A percentile compares a stretch with the other conserved stretches of the same genome.
Evolutionary conservation across 78 protist species (phyloP).

Genomic region (Dictyostelium citrinum): DNA sequence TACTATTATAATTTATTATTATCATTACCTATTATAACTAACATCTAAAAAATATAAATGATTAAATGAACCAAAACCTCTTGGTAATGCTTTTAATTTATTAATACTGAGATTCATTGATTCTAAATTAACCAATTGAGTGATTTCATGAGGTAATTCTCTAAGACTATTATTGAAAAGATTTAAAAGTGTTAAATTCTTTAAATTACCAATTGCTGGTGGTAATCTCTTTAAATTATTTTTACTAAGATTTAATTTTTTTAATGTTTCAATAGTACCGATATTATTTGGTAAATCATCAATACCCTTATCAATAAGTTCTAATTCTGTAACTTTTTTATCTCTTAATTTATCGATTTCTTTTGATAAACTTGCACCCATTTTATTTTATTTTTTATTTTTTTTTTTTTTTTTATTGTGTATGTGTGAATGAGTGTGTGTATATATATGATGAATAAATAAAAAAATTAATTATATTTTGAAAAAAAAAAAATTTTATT

Average conservation of each 20-base stretch:
- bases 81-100: slow-evolving; percentile 64
- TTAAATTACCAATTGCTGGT: slow-evolving; percentile 43
- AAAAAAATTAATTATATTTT: too few relatives aligned
- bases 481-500: too few relatives aligned
- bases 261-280: slow-evolving; percentile 43
- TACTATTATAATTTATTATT: background rate
- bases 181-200: slow-evolving; percentile 27
- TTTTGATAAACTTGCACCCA: slow-evolving; percentile 82
- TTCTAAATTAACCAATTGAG: slow-evolving; percentile 32
- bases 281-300: slow-evolving; percentile 52
- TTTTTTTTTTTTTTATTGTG: too few relatives aligned
- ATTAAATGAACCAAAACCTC: slow-evolving; percentile 81
- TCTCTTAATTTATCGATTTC: slow-evolving; percentile 63
- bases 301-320: slow-evolving; percentile 43
- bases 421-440: background rate
- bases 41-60: slow-evolving; percentile 68
- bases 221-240: slow-evolving; percentile 59
- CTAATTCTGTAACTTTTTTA: slow-evolving; percentile 34
- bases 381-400: background rate
- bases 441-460: background rate
- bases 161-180: slow-evolving; percentile 52
- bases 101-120: slow-evolving; percentile 64
- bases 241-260: slow-evolving; percentile 29
- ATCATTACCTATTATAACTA: slow-evolving; percentile 43
- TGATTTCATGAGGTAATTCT: slow-evolving; percentile 75